Evolutionary conservation across 2,329 filamentous ascomycete species (phyloP).

Genomic region (Penicillium janthinellum): DNA sequence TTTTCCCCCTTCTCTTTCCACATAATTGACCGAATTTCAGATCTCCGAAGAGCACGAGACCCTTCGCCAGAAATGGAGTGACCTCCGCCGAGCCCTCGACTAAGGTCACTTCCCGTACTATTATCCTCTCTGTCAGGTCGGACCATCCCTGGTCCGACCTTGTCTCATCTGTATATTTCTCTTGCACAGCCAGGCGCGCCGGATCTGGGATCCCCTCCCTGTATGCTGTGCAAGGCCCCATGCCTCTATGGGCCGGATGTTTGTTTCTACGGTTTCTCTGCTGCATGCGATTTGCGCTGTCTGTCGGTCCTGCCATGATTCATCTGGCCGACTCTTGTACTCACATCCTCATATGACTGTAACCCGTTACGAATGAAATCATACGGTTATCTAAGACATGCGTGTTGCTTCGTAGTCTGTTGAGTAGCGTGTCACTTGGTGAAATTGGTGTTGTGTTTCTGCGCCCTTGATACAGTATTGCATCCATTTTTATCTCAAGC

Average conservation of each 20-base stretch:
- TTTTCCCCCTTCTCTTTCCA: too few relatives aligned
- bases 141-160: neutral
- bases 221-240: constrained; percentile 8
- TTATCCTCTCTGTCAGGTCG: neutral
- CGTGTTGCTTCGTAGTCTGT: neutral
- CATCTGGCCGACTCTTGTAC: constrained; percentile 4
- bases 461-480: too few relatives aligned
- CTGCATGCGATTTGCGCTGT: constrained; percentile 5
- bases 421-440: too few relatives aligned
- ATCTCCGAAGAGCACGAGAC: constrained; percentile 70
- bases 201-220: constrained; percentile 26
- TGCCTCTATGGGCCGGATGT: constrained; percentile 20
- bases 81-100: constrained; percentile 63
- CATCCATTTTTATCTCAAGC: too few relatives aligned
- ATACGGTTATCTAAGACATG: neutral
- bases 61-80: constrained; percentile 74
- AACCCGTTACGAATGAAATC: constrained; percentile 3
- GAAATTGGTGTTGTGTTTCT: too few relatives aligned
- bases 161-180: constrained; percentile 25
- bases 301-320: constrained; percentile 11
- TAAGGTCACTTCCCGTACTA: constrained; percentile 19
- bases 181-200: constrained; percentile 5
- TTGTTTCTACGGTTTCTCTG: constrained; percentile 11
- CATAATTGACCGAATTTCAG: constrained; percentile 45
- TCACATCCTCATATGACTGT: neutral